Conservation (phyloP, 2,329 filamentous ascomycete genomes). For the Scedosporium dehoogii region DNA sequence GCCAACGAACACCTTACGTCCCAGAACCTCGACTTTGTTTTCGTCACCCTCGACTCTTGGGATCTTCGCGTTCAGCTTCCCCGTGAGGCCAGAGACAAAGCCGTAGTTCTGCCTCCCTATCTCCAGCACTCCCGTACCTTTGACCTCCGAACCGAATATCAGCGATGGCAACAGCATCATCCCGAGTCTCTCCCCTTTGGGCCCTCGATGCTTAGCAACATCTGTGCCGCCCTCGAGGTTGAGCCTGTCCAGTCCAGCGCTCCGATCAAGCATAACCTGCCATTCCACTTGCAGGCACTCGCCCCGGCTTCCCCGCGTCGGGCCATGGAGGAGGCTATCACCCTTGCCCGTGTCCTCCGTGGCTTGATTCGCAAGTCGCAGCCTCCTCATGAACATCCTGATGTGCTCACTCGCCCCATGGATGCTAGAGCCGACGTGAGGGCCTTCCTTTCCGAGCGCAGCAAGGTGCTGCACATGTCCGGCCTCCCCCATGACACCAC, state of each 20-base stretch:
- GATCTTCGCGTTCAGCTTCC: constrained; percentile 96
- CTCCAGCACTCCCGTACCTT: constrained; percentile 97
- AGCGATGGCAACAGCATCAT: constrained; percentile 97
- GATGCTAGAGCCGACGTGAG: constrained; percentile 93
- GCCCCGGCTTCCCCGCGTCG: constrained; percentile 91
- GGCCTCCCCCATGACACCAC: constrained; percentile 96
- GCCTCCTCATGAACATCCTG: constrained; percentile 83
- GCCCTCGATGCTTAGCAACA: constrained; percentile 90
- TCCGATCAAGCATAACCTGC: constrained; percentile 96
- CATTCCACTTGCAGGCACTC: constrained; percentile 92
- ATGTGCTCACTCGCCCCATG: constrained; percentile 90
- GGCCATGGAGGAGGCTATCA: constrained; percentile 96
- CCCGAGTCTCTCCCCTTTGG: constrained; percentile 95
- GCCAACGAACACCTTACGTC: constrained; percentile 82
- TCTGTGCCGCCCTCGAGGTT: constrained; percentile 95
- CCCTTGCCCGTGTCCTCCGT: constrained; percentile 80
- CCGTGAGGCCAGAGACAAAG: constrained; percentile 95
- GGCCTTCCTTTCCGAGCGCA: constrained; percentile 89
- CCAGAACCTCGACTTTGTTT: constrained; percentile 93
- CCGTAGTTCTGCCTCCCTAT: constrained; percentile 90
- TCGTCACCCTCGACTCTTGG: constrained; percentile 97
- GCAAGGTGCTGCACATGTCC: constrained; percentile 97
- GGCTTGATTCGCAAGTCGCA: constrained; percentile 95
- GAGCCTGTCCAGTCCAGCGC: constrained; percentile 96
- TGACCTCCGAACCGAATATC: constrained; percentile 93